Conservation (phyloP, 2,329 filamentous ascomycete genomes). For the Colletotrichum endophyticum region DNA sequence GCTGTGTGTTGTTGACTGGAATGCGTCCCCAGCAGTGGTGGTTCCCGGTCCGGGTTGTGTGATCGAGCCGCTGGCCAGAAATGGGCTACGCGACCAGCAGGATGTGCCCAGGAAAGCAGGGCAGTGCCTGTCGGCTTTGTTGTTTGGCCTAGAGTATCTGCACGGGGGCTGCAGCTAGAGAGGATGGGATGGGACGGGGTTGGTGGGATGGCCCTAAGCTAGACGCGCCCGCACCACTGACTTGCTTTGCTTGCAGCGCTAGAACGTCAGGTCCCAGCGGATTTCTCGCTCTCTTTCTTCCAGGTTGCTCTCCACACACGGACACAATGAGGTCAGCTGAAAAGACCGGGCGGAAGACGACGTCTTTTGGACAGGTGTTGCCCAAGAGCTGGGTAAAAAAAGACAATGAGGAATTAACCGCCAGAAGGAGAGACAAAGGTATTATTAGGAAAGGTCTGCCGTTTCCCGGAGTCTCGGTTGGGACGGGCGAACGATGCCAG, state of each 20-base stretch:
- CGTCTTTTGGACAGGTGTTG: not conserved
- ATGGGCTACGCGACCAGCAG: constrained; percentile 9
- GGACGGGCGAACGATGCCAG: constrained; percentile 4
- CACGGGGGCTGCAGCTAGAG: constrained; percentile 13
- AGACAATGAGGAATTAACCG: constrained; percentile 7
- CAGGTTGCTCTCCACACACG: not conserved
- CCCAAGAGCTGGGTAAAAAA: not conserved
- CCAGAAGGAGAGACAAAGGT: constrained; percentile 18
- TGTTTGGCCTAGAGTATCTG: constrained; percentile 2
- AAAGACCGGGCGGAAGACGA: not conserved
- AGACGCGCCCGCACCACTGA: constrained; percentile 1
- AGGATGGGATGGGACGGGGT: not conserved
- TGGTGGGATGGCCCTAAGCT: constrained; percentile 12
- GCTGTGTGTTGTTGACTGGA: constrained; percentile 19
- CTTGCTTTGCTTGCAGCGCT: not conserved
- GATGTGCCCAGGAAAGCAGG: not conserved
- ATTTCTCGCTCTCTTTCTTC: not conserved
- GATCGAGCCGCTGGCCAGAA: not conserved
- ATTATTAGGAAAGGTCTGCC: constrained; percentile 19
- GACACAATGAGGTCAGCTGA: not conserved
- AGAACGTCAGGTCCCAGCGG: not conserved
- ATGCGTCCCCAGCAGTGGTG: constrained; percentile 14
- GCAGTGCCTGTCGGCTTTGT: constrained; percentile 20
- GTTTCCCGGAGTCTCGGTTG: constrained; percentile 17
- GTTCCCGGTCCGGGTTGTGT: not conserved